Base-by-base conservation (phyloP, 257 asterid species). In the Anisodus acutangulus region DNA sequence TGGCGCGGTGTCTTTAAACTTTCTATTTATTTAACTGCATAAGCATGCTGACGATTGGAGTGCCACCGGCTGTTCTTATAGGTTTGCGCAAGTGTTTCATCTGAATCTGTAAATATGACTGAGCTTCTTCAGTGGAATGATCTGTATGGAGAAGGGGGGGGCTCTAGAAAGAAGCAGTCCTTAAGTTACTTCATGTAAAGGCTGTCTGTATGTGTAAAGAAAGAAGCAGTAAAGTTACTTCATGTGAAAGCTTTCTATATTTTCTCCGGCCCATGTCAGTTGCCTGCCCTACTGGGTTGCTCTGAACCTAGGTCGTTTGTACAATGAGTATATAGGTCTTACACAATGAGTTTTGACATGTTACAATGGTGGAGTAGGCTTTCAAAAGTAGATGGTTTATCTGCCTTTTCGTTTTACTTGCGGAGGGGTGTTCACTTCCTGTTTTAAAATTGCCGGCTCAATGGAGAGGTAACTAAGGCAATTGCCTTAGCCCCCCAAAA, bases 61-160 rank as follows among this genome's bases (percentile, higher is more conserved):
- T 19, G n/a, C 9, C 2, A 2, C 5, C 39, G 82, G 45, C 45
- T 78, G 51, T 26, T 26, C 31, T 13, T 2, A 60, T 70, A 94
- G 98, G 97, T 92, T 68, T 91, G 93, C 81, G 94, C 95, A 45
- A 93, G 98, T 37, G 98, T 94, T 68, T 91, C 93, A 22, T 92
- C 95, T 0, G 97, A 94, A 86, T 92, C 97, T 0, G 66, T 81
- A 85, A 91, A 94, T 89, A 91, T 92, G 95, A 89, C 91, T 0
- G 94, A 91, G 89, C 94, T 94, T 81, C 82, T 87, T n/a, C 97
- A 94, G 76, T 94, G 95, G 98, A 92, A 94, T 79, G 98, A 94
- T 22, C 88, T 94, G 9, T 94, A 94, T 9, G 98, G 98, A 9
- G 98, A 94, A 88, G 97, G 98, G 26, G 97, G 98, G 26, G 98